Conservation (phyloP, 139 green algal genomes). For the Picochlorum costavermella region DNA sequence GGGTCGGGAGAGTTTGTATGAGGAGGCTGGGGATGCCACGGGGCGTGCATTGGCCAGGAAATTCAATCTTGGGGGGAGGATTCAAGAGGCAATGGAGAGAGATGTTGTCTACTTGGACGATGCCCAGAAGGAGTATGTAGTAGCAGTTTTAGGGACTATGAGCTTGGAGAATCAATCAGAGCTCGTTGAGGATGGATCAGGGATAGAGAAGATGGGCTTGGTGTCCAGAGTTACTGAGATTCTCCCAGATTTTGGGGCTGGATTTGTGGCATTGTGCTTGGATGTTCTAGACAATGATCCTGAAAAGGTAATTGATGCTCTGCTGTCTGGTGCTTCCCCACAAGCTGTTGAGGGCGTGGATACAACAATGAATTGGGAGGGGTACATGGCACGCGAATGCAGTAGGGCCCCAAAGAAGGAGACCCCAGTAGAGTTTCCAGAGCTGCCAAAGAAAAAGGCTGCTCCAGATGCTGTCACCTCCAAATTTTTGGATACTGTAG, state of each 20-base stretch:
- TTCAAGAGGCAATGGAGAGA: slow-evolving; percentile 18
- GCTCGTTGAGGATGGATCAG: background rate
- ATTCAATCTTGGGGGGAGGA: slow-evolving; percentile 11
- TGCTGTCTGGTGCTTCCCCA: slow-evolving; percentile 61
- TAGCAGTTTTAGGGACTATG: slow-evolving; percentile 42
- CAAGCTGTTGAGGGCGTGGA: slow-evolving; percentile 39
- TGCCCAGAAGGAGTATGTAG: slow-evolving; percentile 67
- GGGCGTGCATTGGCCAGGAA: slow-evolving; percentile 11
- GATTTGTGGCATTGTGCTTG: slow-evolving; percentile 57
- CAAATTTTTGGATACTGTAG: slow-evolving; percentile 20
- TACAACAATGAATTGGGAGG: slow-evolving; percentile 15
- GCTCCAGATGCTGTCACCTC: slow-evolving; percentile 10
- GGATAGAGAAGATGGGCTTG: background rate
- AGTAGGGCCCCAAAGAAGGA: background rate
- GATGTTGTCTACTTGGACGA: slow-evolving; percentile 52
- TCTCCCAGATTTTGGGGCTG: slow-evolving; percentile 64
- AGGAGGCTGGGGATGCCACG: background rate
- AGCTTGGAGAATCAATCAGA: background rate
- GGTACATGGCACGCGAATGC: background rate
- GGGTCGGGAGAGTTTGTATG: slow-evolving; percentile 11
- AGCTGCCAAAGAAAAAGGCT: slow-evolving; percentile 2
- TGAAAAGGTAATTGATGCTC: slow-evolving; percentile 53
- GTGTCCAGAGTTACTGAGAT: slow-evolving; percentile 51
- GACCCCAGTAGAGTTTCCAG: background rate
- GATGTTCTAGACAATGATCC: slow-evolving; percentile 29